Evolutionary conservation across 148 eudicot genomes (phyloP).

Genomic region (Amaranthus hypochondriacus): DNA sequence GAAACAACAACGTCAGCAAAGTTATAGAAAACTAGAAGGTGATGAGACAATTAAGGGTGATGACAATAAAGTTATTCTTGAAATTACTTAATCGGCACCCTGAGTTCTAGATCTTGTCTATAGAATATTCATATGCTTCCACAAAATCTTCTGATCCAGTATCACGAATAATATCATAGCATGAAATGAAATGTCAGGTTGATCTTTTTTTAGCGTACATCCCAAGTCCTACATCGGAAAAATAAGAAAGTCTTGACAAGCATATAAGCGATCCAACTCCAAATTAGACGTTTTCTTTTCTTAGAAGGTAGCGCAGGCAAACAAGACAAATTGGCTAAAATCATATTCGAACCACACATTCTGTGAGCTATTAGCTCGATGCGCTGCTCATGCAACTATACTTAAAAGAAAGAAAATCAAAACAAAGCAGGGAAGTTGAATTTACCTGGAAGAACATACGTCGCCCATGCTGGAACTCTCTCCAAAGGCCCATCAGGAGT

Average conservation of each 20-base stretch:
- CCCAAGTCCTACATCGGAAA: too few relatives aligned
- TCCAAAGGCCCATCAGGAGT: constrained; percentile 91
- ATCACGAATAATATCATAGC: neutral
- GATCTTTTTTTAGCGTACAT: too few relatives aligned
- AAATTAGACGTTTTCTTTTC: too few relatives aligned
- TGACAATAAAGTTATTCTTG: neutral
- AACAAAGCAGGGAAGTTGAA: constrained; percentile 15
- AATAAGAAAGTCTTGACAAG: too few relatives aligned
- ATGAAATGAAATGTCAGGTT: neutral
- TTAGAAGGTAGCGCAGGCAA: too few relatives aligned
- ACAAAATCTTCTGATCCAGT: neutral
- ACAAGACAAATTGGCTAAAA: too few relatives aligned
- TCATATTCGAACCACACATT: too few relatives aligned
- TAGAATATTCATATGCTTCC: neutral
- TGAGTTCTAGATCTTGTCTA: neutral
- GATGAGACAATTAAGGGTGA: neutral
- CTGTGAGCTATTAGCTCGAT: too few relatives aligned
- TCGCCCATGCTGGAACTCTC: constrained; percentile 98
- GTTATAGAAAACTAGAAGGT: neutral
- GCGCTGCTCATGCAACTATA: neutral
- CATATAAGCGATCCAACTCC: too few relatives aligned
- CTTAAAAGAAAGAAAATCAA: neutral
- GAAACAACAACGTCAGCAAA: neutral
- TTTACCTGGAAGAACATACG: constrained; percentile 90
- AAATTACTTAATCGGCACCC: neutral